Percentiles rank a stretch among this genome's conserved stretches.
Evolutionary conservation across 1,284 basidiomycete species (phyloP).

Genomic region (Ustilago xerochloae): DNA sequence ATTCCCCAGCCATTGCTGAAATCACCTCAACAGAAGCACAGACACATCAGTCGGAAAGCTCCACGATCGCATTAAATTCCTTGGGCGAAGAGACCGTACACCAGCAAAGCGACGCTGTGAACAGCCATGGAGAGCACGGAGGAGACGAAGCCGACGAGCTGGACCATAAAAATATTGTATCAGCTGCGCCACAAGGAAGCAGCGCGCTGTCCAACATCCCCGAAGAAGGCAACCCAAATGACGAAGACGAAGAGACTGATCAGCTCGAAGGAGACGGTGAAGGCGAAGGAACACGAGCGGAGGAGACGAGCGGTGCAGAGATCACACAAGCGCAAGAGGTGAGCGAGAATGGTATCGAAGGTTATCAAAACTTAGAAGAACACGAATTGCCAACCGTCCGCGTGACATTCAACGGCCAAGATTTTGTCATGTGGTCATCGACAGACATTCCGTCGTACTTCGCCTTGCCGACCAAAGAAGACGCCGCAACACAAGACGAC

Average conservation of each 20-base stretch:
- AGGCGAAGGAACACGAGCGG: background rate
- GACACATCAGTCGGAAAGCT: background rate
- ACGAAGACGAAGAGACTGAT: background rate
- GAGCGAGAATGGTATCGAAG: background rate
- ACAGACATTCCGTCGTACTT: constrained; percentile 35
- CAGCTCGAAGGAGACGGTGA: constrained; percentile 8
- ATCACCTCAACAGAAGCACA: background rate
- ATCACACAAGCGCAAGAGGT: constrained; percentile 4
- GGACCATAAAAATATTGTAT: background rate
- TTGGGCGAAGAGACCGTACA: background rate
- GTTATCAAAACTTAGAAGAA: constrained; percentile 11
- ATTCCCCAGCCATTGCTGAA: too few relatives aligned
- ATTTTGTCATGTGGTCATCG: constrained; percentile 58
- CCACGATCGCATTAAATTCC: background rate
- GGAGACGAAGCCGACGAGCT: background rate
- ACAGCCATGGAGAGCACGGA: background rate
- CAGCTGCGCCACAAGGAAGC: background rate
- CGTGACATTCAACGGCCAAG: constrained; percentile 62
- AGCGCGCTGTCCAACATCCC: background rate
- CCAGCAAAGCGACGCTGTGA: background rate
- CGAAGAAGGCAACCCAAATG: background rate
- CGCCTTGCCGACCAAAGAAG: background rate
- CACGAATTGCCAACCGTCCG: constrained; percentile 33
- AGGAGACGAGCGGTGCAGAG: background rate
- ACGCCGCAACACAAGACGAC: background rate